Conservation (phyloP, 306 rosid genomes). For the Trichosanthes truncata region DNA sequence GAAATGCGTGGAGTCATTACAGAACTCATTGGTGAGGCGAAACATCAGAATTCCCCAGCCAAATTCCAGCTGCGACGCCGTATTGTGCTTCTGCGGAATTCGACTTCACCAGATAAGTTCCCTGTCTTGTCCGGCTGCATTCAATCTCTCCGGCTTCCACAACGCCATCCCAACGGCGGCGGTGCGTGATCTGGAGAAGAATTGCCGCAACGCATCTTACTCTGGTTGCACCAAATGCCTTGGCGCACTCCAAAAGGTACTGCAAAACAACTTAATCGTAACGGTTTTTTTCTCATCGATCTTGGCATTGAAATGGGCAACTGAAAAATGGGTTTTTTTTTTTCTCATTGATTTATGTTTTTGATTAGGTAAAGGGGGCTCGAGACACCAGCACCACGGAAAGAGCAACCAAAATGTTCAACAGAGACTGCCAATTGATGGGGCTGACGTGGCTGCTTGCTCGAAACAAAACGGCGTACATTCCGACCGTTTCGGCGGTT, state of each 20-base stretch:
- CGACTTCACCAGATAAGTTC: constrained; percentile 84
- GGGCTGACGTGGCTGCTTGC: constrained; percentile 91
- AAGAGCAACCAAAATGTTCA: constrained; percentile 72
- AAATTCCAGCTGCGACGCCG: constrained; percentile 81
- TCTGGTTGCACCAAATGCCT: constrained; percentile 87
- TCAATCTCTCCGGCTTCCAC: constrained; percentile 45
- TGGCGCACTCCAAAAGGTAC: constrained; percentile 68
- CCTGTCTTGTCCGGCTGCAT: constrained; percentile 72
- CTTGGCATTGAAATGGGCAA: neutral
- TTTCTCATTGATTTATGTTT: neutral
- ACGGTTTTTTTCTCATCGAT: neutral
- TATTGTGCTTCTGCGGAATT: constrained; percentile 88
- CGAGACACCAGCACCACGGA: constrained; percentile 27
- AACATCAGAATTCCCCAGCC: constrained; percentile 75
- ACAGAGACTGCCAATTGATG: constrained; percentile 87
- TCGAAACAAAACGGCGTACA: constrained; percentile 81
- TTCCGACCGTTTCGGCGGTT: constrained; percentile 94
- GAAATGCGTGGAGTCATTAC: constrained; percentile 84
- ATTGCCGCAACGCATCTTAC: constrained; percentile 70
- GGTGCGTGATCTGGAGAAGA: constrained; percentile 52
- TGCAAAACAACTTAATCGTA: neutral
- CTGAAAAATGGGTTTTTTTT: neutral
- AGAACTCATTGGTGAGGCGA: constrained; percentile 49
- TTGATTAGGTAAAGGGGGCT: constrained; percentile 32
- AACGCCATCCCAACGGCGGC: constrained; percentile 72